These are phyloP conservation scores for Auriscalpium microsporum DNA, from an alignment of 768 basidiomycete species.

Conservation along the genomic window DNA sequence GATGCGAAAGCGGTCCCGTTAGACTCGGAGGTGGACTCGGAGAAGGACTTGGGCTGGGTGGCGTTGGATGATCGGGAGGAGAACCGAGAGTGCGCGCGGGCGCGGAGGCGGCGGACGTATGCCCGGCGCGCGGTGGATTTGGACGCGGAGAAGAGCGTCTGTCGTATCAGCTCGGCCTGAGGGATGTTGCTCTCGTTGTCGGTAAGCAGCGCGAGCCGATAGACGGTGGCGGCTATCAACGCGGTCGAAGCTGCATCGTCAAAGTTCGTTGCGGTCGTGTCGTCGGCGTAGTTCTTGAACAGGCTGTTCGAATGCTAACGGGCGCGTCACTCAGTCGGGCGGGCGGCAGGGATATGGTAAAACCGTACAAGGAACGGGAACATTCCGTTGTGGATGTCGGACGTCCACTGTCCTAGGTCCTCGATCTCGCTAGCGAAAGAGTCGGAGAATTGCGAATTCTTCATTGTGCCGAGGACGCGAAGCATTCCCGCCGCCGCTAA, in stretches of 20 bases:
- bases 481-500: conserved; percentile 89
- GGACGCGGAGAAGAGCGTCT: conserved; percentile 21
- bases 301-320: conserved; percentile 37
- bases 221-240: conserved; percentile 68
- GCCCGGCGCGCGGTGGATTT: background rate
- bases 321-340: conserved; percentile 5
- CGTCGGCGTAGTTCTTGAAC: conserved; percentile 71
- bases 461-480: conserved; percentile 70
- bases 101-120: background rate
- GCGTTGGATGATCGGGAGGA: conserved; percentile 11
- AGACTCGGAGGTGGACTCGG: background rate
- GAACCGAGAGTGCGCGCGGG: conserved; percentile 10
- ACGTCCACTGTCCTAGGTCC: conserved; percentile 56
- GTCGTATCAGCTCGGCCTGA: conserved; percentile 48
- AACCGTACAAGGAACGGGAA: conserved; percentile 43
- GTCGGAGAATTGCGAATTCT: conserved; percentile 46
- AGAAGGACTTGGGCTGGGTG: too few species aligned
- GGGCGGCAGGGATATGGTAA: background rate
- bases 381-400: conserved; percentile 66
- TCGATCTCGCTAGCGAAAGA: conserved; percentile 41
- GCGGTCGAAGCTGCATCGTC: conserved; percentile 67
- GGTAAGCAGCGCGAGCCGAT: conserved; percentile 53
- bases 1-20: background rate
- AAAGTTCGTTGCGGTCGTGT: conserved; percentile 30
- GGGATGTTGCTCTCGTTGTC: conserved; percentile 43